Evolutionary conservation across 2,329 filamentous ascomycete species (phyloP).

Genomic region (Erysiphe pulchra): DNA sequence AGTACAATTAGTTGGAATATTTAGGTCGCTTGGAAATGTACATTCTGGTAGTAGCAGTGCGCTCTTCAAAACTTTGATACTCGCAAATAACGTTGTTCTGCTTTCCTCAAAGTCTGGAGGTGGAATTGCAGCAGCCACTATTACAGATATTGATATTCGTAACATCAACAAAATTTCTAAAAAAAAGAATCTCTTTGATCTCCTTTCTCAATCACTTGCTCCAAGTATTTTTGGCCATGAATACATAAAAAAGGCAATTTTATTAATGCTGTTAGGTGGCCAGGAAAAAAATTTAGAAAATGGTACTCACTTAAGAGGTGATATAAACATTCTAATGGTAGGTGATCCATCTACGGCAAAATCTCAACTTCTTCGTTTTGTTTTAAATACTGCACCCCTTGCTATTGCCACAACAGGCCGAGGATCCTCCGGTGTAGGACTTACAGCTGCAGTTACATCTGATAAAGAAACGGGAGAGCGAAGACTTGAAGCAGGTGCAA

Average conservation of each 20-base stretch:
- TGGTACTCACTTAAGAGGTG: slow-evolving; percentile 89
- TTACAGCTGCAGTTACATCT: slow-evolving; percentile 88
- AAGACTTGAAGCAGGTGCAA: slow-evolving; percentile 91
- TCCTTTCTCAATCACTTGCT: slow-evolving; percentile 78
- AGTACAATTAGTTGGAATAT: slow-evolving; percentile 64
- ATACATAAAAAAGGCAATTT: slow-evolving; percentile 93
- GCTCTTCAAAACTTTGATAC: slow-evolving; percentile 76
- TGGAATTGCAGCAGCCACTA: slow-evolving; percentile 83
- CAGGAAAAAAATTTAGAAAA: slow-evolving; percentile 96
- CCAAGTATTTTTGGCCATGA: slow-evolving; percentile 91
- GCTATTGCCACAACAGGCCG: slow-evolving; percentile 98
- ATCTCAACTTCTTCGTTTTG: slow-evolving; percentile 89
- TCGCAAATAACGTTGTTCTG: slow-evolving; percentile 87
- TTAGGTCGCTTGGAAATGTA: slow-evolving; percentile 77
- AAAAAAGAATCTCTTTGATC: slow-evolving; percentile 70
- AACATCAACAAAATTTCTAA: slow-evolving; percentile 75
- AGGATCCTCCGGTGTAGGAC: slow-evolving; percentile 91
- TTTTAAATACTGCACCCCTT: slow-evolving; percentile 86
- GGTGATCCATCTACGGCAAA: slow-evolving; percentile 97
- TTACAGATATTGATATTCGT: slow-evolving; percentile 77
- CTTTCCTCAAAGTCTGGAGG: slow-evolving; percentile 88
- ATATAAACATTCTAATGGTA: slow-evolving; percentile 90
- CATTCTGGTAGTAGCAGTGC: slow-evolving; percentile 79
- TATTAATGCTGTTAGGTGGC: slow-evolving; percentile 77
- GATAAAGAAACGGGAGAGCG: slow-evolving; percentile 85